Base-by-base conservation (phyloP, 1,284 basidiomycete genomes). In the Thecaphora frezii region DNA sequence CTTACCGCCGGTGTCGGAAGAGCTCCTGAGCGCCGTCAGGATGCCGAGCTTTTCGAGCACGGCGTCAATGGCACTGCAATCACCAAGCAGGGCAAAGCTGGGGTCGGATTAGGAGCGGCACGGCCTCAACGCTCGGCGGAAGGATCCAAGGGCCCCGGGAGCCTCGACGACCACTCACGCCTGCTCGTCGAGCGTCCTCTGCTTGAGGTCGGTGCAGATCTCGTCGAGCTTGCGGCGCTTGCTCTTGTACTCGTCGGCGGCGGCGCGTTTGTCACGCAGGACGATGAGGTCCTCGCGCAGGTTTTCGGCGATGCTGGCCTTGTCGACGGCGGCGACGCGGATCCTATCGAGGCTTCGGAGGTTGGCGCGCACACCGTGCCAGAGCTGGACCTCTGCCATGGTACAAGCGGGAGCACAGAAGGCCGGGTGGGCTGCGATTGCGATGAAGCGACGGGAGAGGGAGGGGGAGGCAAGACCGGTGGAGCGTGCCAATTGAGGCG, bases 31-130 rank as follows among this genome's bases (percentile, higher is more conserved):
- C 10, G 74, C 73, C 3, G 57, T 56, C 0, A 76, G 48, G 19
- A 74, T 69, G 26, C 66, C 63, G 0, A 76, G 48, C 48, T 71
- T 73, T 28, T 76, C 74, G 13, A 73, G 51, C 13, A 71, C 71
- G 19, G 57, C 56, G 8, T 68, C 66, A 24, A 73, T 74, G 12
- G 66, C 72, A 18, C 58, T 65, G 42, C 12, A 37, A 37, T 14
- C 21, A 22, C 22, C 13, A 30, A 21, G 3, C 4, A 21, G 12
- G n/a, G 10, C 38, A 14, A 22, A 45, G 44, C 13, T 37, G 47
- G 43, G 41, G 42, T 28, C 36, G 40, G 33, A 12, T 19, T 48
- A 3, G 16, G 24, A 18, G 5, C 8, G 28, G 28, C n/a, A n/a
- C n/a, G n/a, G n/a, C n/a, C n/a, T n/a, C n/a, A n/a, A n/a, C 5